A percentile compares a stretch with the other conserved stretches of the same genome.
Evolutionary conservation across 345 rosid species (phyloP).

Genomic region (Boechera stricta): DNA sequence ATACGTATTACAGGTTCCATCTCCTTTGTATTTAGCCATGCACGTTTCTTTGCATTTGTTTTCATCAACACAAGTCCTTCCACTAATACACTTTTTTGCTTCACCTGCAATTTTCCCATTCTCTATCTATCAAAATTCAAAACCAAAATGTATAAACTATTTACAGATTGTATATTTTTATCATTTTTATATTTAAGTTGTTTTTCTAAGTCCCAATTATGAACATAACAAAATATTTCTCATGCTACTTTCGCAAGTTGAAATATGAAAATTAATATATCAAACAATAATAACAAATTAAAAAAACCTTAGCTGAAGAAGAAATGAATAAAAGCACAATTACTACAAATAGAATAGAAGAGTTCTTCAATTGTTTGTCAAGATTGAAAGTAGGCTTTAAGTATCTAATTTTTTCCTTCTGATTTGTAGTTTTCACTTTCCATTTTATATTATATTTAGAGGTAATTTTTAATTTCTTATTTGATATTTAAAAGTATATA

Average conservation of each 20-base stretch:
- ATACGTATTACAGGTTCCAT: neutral
- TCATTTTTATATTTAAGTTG: neutral
- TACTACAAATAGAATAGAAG: neutral
- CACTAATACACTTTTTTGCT: neutral
- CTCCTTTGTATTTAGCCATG: neutral
- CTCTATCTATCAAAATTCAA: neutral
- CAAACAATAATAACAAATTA: neutral
- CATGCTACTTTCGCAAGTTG: neutral
- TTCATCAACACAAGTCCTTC: neutral
- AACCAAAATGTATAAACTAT: neutral
- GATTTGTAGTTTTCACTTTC: neutral
- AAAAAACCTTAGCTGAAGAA: neutral
- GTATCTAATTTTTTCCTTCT: neutral
- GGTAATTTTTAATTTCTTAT: too few relatives aligned
- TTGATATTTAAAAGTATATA: too few relatives aligned
- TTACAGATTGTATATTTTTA: neutral
- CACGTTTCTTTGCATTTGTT: neutral
- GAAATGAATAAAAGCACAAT: neutral
- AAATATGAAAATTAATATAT: neutral
- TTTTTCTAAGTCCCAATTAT: neutral
- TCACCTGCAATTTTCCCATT: neutral
- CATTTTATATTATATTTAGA: too few relatives aligned
- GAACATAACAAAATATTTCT: neutral
- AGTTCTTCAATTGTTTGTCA: neutral
- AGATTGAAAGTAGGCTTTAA: neutral